Percentiles rank a stretch among this genome's conserved stretches.
These are phyloP conservation scores for Astrothelium subdiscretum DNA, from an alignment of 495 filamentous ascomycete genomes.

Conservation along the genomic window DNA sequence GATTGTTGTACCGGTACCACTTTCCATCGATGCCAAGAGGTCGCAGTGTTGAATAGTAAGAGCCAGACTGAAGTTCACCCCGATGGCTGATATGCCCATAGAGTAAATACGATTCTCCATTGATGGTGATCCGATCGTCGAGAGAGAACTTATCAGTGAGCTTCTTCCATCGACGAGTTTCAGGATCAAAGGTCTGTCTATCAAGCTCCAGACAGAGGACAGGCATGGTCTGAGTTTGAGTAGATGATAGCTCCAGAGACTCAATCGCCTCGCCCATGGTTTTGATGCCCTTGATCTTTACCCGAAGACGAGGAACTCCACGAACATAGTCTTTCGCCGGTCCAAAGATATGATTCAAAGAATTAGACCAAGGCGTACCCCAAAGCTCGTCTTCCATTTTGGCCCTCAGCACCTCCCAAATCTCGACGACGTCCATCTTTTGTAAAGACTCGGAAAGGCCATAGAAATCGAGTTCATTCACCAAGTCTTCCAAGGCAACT, in stretches of 20 bases:
- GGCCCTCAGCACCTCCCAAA: conserved; percentile 42
- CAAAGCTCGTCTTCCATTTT: conserved; percentile 41
- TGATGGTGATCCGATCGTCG: conserved; percentile 41
- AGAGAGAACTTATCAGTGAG: conserved; percentile 44
- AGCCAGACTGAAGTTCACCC: conserved; percentile 47
- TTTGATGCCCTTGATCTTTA: conserved; percentile 16
- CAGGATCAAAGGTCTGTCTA: conserved; percentile 43
- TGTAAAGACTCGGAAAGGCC: conserved; percentile 22
- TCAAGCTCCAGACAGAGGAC: conserved; percentile 49
- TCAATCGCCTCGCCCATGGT: conserved; percentile 22
- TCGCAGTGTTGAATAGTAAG: conserved; percentile 51
- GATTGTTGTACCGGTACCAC: conserved; percentile 51
- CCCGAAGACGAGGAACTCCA: conserved; percentile 18
- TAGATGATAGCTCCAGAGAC: neutral
- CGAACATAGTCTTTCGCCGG: conserved; percentile 16
- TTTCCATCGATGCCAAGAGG: conserved; percentile 44
- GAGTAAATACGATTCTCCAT: conserved; percentile 39
- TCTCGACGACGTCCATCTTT: conserved; percentile 27
- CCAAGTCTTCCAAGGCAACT: conserved; percentile 16
- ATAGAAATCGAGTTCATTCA: conserved; percentile 24
- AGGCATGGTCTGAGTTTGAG: conserved; percentile 19
- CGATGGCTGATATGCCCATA: conserved; percentile 53
- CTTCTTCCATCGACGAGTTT: conserved; percentile 45
- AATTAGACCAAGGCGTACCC: conserved; percentile 32
- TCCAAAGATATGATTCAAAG: conserved; percentile 38